Evolutionary conservation across 768 basidiomycete genomes (phyloP), one percentile per base, ranked within the genome.

Genomic region (Erythrobasidium yunnanense): DNA sequence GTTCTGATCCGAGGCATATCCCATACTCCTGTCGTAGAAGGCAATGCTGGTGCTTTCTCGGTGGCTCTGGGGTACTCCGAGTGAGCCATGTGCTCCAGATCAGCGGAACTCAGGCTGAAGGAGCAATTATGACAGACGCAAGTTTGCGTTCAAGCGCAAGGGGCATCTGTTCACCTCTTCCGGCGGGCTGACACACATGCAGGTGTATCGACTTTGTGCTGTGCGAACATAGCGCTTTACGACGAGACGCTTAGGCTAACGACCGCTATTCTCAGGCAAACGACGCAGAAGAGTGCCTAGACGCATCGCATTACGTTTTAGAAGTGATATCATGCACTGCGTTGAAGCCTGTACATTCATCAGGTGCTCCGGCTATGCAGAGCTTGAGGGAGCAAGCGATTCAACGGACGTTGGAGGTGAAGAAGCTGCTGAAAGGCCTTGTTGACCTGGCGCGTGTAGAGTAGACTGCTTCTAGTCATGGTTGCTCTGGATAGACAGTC

Each of bases 361-460:
- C 34, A 20, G 8, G 11, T 4, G 35, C 56, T 5, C 11, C 38
- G 5, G 25, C 56, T 3, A 58, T 58, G 56, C 56, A 58, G 38
- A 25, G n/a, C 2, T 45, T 58, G 56, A 34, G 56, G 35, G 56
- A 58, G 22, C n/a, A 38, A 13, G 32, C 29, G 8, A 46, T 58
- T 25, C 13, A 46, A 5, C 4, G 56, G 38, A 25, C 23, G 11
- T 25, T 38, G 11, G 56, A 6, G 23, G 13, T 58, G 3, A 58
- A 58, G 33, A 38, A 33, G 38, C 8, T 58, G 2, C 27, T 58
- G 34, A 58, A 58, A 46, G 56, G 56, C 23, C 45, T 58, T 15
- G 56, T 58, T 27, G 56, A 58, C 27, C 23, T 58, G n/a, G 34
- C 34, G 13, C 56, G 56, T 46, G 56, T 58, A 4, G 56, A 58